A percentile compares a stretch with the other conserved stretches of the same genome.
Evolutionary conservation across 148 eudicot species (phyloP).

Genomic region (Mesembryanthemum crystallinum): DNA sequence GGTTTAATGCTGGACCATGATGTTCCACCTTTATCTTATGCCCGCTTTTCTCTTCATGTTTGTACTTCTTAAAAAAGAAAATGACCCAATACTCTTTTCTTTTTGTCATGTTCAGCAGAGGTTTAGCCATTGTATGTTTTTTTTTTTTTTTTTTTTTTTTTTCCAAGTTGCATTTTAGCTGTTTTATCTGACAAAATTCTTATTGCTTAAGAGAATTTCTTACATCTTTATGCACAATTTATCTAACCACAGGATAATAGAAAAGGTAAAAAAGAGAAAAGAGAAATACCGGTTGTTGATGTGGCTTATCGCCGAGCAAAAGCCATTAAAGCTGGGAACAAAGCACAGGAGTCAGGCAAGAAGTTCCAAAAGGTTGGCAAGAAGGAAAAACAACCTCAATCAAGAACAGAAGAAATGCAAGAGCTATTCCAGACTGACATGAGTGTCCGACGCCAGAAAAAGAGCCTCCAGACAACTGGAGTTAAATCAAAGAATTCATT

Average conservation of each 20-base stretch:
- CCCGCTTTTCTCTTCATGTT: not conserved
- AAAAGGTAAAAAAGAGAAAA: slow-evolving; percentile 60
- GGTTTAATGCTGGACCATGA: not conserved
- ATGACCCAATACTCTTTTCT: too few relatives aligned
- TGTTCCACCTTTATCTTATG: not conserved
- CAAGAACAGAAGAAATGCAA: slow-evolving; percentile 76
- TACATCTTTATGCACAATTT: not conserved
- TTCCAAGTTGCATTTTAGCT: not conserved
- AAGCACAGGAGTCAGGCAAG: slow-evolving; percentile 68
- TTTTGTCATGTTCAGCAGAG: not conserved
- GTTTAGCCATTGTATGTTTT: not conserved
- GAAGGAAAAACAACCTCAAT: slow-evolving; percentile 47
- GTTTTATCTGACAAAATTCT: not conserved
- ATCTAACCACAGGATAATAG: slow-evolving; percentile 41
- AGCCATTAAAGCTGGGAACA: slow-evolving; percentile 68
- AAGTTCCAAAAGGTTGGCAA: slow-evolving; percentile 38
- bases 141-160: not conserved
- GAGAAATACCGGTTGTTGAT: slow-evolving; percentile 82
- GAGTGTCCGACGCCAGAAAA: slow-evolving; percentile 65
- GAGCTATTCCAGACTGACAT: slow-evolving; percentile 76
- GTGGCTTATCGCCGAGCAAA: slow-evolving; percentile 83
- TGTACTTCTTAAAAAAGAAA: too few relatives aligned
- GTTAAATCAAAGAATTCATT: slow-evolving; percentile 64
- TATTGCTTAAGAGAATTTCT: not conserved
- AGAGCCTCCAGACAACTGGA: slow-evolving; percentile 38